A percentile compares a stretch with the other conserved stretches of the same genome.
phyloP scores from a whole-genome alignment of 768 basidiomycete species.

The Leccinum arenicola region DNA sequence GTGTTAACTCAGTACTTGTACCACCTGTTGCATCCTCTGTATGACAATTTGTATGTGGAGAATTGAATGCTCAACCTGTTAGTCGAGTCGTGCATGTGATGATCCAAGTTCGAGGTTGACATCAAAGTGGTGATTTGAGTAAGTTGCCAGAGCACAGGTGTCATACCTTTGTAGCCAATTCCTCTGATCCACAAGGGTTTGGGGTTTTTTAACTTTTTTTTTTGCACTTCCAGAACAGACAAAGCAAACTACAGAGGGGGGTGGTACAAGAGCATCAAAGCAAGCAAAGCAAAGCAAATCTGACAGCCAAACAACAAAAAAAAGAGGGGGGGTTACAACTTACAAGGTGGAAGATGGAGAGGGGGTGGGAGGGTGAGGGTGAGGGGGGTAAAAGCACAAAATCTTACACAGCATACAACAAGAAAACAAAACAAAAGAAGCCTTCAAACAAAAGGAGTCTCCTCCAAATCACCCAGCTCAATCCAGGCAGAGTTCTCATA shows the following conservation, averaged over 20 bases:
- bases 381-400: neutral
- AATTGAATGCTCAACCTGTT: conserved; percentile 1
- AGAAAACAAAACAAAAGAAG: neutral
- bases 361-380: no score
- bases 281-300: neutral
- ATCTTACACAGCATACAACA: neutral
- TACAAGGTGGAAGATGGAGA: neutral
- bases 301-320: neutral
- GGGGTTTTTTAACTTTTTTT: conserved; percentile 7
- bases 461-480: conserved; percentile 29
- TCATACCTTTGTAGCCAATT: no score
- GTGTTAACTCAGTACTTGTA: conserved; percentile 17
- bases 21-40: conserved; percentile 21
- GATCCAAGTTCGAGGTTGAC: neutral
- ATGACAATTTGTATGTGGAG: conserved; percentile 19
- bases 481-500: conserved; percentile 38
- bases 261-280: neutral
- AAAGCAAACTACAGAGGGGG: conserved; percentile 3
- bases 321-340: neutral
- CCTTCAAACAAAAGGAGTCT: conserved; percentile 17
- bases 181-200: neutral
- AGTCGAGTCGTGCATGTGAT: neutral
- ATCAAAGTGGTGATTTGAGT: neutral
- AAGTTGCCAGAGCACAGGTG: neutral
- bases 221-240: conserved; percentile 9